Base-by-base conservation (phyloP, 495 filamentous ascomycete species). In the Xylaria nigripes region DNA sequence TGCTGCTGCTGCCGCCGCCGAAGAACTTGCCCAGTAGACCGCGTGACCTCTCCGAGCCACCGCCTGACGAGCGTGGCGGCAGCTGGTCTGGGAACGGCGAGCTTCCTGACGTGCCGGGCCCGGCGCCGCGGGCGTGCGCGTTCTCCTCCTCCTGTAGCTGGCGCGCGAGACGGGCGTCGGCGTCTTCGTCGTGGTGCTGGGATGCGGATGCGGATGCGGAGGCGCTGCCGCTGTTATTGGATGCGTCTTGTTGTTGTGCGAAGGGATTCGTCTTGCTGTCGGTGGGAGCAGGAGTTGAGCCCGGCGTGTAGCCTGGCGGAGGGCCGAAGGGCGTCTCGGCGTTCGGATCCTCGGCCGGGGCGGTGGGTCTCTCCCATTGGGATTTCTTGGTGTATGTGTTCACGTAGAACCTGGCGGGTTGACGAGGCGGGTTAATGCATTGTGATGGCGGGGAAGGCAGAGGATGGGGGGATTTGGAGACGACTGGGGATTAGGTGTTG, bases 71-170 rank as follows among this genome's bases (percentile, higher is more conserved):
- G 29, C 73, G 72, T 32, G 70, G 66, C 0, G 72, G 72, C 2
- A 73, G 62, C 50, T 72, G 65, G 27, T 67, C 62, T 1, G 67
- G 68, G 59, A 62, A 70, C 0, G 61, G 60, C n/a, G 59, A 63
- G 56, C 48, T 24, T 22, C 47, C 53, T 12, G 50, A n/a, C n/a
- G 40, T 15, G 57, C 59, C 19, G 51, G 56, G 2, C 62, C 61
- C n/a, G 60, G 58, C 15, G 55, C 57, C 57, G 27, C 70, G 66
- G 6, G 72, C 81, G 13, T 82, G 79, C 0, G 81, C 84, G 57
- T 94, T 76, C 70, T 94, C 89, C 61, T 94, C 86, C 23, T 83
- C 88, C 61, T 96, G 90, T 13, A 95, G 75, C 57, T 84, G 80
- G 18, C 85, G 80, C 8, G 90, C 90, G 2, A 90, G 75, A 2